Conservation (phyloP, 1,139 yeast genomes). For the Nakaseomyces glabratus region DNA sequence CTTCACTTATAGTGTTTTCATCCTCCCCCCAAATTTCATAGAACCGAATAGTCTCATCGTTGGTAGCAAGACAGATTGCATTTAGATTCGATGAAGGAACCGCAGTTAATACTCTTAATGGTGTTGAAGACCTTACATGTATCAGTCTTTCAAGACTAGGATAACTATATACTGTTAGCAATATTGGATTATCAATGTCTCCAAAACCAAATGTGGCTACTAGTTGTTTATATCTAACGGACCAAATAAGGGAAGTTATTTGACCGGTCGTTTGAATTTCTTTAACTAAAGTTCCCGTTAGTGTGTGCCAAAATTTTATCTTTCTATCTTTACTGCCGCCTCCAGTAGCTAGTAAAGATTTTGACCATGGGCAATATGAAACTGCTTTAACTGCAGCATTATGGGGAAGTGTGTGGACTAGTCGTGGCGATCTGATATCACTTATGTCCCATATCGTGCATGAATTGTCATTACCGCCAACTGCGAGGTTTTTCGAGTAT, state of each 20-base stretch:
- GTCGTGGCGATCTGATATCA: conserved; percentile 35
- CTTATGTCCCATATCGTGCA: conserved; percentile 60
- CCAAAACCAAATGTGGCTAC: conserved; percentile 79
- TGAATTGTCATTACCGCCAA: conserved; percentile 68
- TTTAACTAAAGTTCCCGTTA: conserved; percentile 58
- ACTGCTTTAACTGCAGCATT: conserved; percentile 76
- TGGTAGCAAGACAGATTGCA: conserved; percentile 62
- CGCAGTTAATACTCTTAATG: conserved; percentile 56
- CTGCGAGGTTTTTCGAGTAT: conserved; percentile 44
- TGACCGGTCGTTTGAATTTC: conserved; percentile 57
- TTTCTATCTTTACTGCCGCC: conserved; percentile 72
- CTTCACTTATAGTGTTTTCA: conserved; percentile 32
- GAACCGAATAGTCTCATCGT: conserved; percentile 67
- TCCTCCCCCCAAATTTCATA: conserved; percentile 56
- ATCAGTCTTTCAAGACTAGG: conserved; percentile 48
- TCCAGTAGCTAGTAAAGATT: conserved; percentile 65
- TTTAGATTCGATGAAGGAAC: conserved; percentile 54
- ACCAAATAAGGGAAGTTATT: conserved; percentile 75
- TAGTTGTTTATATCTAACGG: conserved; percentile 49
- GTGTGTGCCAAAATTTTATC: conserved; percentile 72
- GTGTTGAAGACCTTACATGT: conserved; percentile 45
- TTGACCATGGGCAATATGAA: conserved; percentile 74
- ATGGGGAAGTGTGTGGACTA: conserved; percentile 45
- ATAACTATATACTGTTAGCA: conserved; percentile 52
- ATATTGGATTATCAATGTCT: conserved; percentile 38